Percentiles rank a stretch among this genome's conserved stretches.
Conservation (phyloP, 208 protist genomes). For the Crithidia expoeki region DNA sequence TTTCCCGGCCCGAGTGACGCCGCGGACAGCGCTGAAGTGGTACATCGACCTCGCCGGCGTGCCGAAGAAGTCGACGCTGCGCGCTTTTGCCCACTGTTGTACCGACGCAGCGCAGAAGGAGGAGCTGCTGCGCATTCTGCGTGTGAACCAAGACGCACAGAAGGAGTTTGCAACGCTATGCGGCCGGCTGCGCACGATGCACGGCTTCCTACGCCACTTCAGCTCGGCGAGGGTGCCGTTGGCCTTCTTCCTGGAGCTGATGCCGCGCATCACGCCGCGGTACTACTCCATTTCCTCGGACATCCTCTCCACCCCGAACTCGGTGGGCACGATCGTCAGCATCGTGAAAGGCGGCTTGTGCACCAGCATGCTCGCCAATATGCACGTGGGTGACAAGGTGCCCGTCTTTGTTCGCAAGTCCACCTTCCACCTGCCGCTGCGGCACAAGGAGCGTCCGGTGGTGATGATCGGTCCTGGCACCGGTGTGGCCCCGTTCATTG, state of each 20-base stretch:
- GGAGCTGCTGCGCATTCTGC: conserved; percentile 72
- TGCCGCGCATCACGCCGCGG: conserved; percentile 92
- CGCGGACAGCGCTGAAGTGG: conserved; percentile 88
- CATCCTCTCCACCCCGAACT: conserved; percentile 63
- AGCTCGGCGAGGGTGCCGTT: conserved; percentile 81
- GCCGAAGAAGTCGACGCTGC: conserved; percentile 91
- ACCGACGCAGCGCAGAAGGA: conserved; percentile 75
- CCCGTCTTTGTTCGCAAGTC: conserved; percentile 94
- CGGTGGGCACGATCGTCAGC: conserved; percentile 85
- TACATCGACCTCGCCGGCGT: conserved; percentile 87
- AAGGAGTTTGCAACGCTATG: conserved; percentile 78
- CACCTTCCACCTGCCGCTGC: conserved; percentile 91
- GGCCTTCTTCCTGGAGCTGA: conserved; percentile 89
- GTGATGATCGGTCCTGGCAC: conserved; percentile 97
- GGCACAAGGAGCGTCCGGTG: conserved; percentile 76
- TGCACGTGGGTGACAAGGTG: conserved; percentile 66
- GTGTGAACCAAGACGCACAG: conserved; percentile 70
- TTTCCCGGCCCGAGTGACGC: conserved; percentile 78
- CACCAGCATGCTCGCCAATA: conserved; percentile 84
- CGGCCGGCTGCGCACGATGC: conserved; percentile 71
- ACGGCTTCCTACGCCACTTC: conserved; percentile 86
- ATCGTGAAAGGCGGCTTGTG: conserved; percentile 92
- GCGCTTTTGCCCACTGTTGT: conserved; percentile 89
- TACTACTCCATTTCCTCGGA: conserved; percentile 98
- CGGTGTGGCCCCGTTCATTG: conserved; percentile 94